Percentiles rank a stretch among this genome's conserved stretches.
Evolutionary conservation across 1,284 basidiomycete species (phyloP).

Genomic region (Moesziomyces sp.): DNA sequence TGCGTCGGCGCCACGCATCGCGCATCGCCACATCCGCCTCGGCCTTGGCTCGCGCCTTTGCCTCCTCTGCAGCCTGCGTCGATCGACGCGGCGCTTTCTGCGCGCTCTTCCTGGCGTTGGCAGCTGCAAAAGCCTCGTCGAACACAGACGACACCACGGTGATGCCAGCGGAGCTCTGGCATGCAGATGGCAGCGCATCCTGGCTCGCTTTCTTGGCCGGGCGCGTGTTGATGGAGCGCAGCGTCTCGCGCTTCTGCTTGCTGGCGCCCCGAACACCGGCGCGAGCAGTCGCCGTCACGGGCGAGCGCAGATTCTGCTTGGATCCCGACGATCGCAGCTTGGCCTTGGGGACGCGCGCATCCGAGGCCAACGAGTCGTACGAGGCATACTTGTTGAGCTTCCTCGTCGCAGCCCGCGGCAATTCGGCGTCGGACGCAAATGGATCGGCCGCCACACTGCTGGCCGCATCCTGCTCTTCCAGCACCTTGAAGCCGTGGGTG

Average conservation of each 20-base stretch:
- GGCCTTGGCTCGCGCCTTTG: conserved; percentile 26
- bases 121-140: conserved; percentile 30
- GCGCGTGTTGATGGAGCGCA: conserved; percentile 8
- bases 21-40: conserved; percentile 29
- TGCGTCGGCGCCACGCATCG: conserved; percentile 29
- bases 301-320: conserved; percentile 13
- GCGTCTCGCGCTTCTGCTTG: conserved; percentile 24
- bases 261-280: conserved; percentile 6
- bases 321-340: conserved; percentile 34
- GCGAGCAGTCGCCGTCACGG: not conserved
- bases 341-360: conserved; percentile 4
- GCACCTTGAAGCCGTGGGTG: conserved; percentile 34
- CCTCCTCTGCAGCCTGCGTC: conserved; percentile 2
- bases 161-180: conserved; percentile 34
- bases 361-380: conserved; percentile 10
- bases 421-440: conserved; percentile 29
- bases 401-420: conserved; percentile 2
- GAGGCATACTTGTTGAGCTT: conserved; percentile 7
- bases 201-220: conserved; percentile 7
- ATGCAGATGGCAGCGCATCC: conserved; percentile 13
- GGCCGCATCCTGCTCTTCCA: conserved; percentile 22
- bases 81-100: not conserved
- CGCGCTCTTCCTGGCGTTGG: not conserved
- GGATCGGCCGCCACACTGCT: conserved; percentile 21
- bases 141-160: conserved; percentile 38